Evolutionary conservation across 495 filamentous ascomycete genomes (phyloP), one percentile per base, ranked within the genome.

Genomic region (Ramalina intermedia): DNA sequence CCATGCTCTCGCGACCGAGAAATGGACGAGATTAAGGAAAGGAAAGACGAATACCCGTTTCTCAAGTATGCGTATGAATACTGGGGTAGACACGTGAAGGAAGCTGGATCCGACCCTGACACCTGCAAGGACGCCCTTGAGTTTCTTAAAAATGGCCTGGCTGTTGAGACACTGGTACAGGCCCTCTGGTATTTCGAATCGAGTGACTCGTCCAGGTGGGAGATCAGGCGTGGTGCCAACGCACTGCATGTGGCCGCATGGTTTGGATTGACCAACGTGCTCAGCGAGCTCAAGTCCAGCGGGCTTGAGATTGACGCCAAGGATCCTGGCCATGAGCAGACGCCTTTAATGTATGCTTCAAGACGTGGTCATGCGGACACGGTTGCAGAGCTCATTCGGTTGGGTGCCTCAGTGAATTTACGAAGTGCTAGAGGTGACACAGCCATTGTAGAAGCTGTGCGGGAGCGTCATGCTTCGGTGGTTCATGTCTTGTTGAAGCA

Each of bases 291-390:
- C 13, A 36, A 51, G 12, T 26, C 47, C 6, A 12, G 48, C 37
- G 40, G 45, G 17, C n/a, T 55, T 5, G 33, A 51, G 2, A 21
- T 61, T 4, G 41, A 63, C 27, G 36, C 55, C 0, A n/a, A 41
- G 23, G 61, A 63, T 27, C 51, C 49, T 4, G 55, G 37, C 6
- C 50, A 58, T 37, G 50, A 48, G 1, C 58, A 58, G 47, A 63
- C 61, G 18, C 55, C 61, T n/a, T 48, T 63, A 37, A 60, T 60
- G 51, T 61, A 59, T 26, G 61, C 61, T 11, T 58, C 57, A 33
- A 46, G 57, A 29, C 36, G 59, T 23, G 61, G 61, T 20, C 52
- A 63, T 24, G 43, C 21, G 16, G 37, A 40, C 8, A 53, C 53
- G 4, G 52, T 52, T 3, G 47, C 48, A 12, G 18, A 33, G 17